Evolutionary conservation across 257 asterid genomes (phyloP).

Genomic region (Jacaranda mimosifolia): DNA sequence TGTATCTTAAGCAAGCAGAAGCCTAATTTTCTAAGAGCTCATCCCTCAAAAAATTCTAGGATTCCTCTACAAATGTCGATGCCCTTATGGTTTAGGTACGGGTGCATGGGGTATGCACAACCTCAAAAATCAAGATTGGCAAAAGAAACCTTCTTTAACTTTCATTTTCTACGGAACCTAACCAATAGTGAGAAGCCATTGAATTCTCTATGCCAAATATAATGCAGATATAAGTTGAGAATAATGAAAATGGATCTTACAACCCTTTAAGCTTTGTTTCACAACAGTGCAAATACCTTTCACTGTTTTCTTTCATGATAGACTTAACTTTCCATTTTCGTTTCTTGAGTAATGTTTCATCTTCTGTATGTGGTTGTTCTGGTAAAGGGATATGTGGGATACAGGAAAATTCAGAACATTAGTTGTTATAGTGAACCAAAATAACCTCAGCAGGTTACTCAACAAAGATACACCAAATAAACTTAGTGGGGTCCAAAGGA

Average conservation of each 20-base stretch:
- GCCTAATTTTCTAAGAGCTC: conserved; percentile 88
- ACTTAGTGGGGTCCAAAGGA: conserved; percentile 7
- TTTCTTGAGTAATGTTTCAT: conserved; percentile 68
- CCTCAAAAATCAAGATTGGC: conserved; percentile 97
- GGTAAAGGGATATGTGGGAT: conserved; percentile 73
- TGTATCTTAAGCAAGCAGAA: conserved; percentile 92
- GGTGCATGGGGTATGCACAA: conserved; percentile 99
- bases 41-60: conserved; percentile 91
- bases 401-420: conserved; percentile 29
- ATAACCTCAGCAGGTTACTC: conserved; percentile 20
- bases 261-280: conserved; percentile 91
- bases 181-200: conserved; percentile 30
- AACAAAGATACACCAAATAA: background rate
- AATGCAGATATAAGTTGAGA: conserved; percentile 19
- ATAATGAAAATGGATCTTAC: conserved; percentile 56
- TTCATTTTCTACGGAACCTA: conserved; percentile 94
- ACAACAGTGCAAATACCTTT: conserved; percentile 93
- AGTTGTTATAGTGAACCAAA: conserved; percentile 9
- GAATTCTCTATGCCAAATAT: conserved; percentile 18
- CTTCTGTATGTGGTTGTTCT: conserved; percentile 88
- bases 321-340: conserved; percentile 87
- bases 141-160: conserved; percentile 88
- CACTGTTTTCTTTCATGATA: conserved; percentile 85
- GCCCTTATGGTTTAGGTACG: conserved; percentile 97
- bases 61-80: conserved; percentile 95